Conservation (phyloP, 768 basidiomycete genomes). For the Lactifluus hygrophoroides region DNA sequence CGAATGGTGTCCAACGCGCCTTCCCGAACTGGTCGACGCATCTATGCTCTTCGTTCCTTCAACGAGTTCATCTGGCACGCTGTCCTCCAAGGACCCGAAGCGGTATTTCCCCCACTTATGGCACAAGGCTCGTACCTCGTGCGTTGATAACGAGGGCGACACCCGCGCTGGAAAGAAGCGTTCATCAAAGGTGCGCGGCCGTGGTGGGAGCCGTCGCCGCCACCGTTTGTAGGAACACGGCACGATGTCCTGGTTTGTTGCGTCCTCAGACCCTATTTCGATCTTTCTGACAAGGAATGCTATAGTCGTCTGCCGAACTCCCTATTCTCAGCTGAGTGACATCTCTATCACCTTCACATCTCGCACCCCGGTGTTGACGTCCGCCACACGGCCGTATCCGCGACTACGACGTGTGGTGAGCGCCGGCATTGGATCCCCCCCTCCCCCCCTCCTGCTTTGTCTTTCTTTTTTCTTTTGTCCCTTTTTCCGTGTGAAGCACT, state of each 20-base stretch:
- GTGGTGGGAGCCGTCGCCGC: not conserved
- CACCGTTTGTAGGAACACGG: not conserved
- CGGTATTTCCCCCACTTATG: constrained; percentile 3
- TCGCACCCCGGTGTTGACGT: constrained; percentile 8
- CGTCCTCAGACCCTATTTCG: not conserved
- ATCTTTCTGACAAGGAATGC: not conserved
- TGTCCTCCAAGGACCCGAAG: not conserved
- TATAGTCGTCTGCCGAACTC: not conserved
- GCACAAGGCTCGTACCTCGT: not conserved
- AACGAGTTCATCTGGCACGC: not conserved
- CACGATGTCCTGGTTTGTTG: not conserved
- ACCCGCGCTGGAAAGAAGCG: not conserved
- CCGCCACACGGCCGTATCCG: constrained; percentile 4
- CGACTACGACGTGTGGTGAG: constrained; percentile 14
- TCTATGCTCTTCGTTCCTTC: constrained; percentile 6
- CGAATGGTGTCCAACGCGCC: not conserved
- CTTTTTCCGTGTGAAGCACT: constrained; percentile 2
- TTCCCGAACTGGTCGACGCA: not conserved
- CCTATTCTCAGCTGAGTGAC: constrained; percentile 9
- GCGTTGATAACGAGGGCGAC: not conserved
- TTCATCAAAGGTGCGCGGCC: not conserved
- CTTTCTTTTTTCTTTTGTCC: not conserved
- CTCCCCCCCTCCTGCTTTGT: not conserved
- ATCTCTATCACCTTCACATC: not conserved
- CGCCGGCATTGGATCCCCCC: constrained; percentile 5